Evolutionary conservation across 768 basidiomycete genomes (phyloP).

Genomic region (Hydnomerulius pinastri): DNA sequence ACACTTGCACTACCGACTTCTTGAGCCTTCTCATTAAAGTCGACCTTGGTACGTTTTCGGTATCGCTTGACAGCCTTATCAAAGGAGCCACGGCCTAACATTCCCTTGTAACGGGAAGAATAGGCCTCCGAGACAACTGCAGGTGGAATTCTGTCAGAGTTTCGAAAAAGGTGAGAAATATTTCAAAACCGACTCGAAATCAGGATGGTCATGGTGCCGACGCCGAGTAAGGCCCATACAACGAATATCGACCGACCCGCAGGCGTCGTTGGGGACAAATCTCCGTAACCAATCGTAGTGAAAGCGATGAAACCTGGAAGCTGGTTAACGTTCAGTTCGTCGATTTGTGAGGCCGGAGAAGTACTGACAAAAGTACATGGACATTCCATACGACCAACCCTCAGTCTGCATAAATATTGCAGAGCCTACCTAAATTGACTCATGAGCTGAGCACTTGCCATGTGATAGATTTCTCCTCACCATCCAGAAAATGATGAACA

Average conservation of each 20-base stretch:
- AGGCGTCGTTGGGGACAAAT: conserved; percentile 59
- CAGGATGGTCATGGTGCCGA: conserved; percentile 74
- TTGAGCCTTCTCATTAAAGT: conserved; percentile 15
- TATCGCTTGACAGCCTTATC: conserved; percentile 49
- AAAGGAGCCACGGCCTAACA: conserved; percentile 48
- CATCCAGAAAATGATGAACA: conserved; percentile 82
- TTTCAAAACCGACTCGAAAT: conserved; percentile 57
- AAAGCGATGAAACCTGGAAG: conserved; percentile 67
- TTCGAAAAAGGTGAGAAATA: neutral
- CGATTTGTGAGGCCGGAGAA: neutral
- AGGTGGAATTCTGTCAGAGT: neutral
- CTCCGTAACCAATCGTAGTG: conserved; percentile 75
- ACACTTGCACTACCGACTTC: conserved; percentile 2
- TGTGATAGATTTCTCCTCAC: conserved; percentile 36
- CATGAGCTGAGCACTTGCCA: neutral
- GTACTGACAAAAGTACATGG: conserved; percentile 72
- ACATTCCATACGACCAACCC: conserved; percentile 60
- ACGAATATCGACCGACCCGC: conserved; percentile 78
- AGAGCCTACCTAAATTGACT: conserved; percentile 53
- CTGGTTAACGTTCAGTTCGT: neutral
- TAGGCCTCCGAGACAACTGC: conserved; percentile 69
- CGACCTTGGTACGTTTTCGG: conserved; percentile 28
- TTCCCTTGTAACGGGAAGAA: conserved; percentile 62
- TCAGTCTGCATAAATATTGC: conserved; percentile 71
- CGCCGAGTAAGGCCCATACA: conserved; percentile 76